A percentile compares a stretch with the other conserved stretches of the same genome.
Evolutionary conservation across 2,329 filamentous ascomycete species (phyloP).

Genomic region (Diaporthe citrichinensis): DNA sequence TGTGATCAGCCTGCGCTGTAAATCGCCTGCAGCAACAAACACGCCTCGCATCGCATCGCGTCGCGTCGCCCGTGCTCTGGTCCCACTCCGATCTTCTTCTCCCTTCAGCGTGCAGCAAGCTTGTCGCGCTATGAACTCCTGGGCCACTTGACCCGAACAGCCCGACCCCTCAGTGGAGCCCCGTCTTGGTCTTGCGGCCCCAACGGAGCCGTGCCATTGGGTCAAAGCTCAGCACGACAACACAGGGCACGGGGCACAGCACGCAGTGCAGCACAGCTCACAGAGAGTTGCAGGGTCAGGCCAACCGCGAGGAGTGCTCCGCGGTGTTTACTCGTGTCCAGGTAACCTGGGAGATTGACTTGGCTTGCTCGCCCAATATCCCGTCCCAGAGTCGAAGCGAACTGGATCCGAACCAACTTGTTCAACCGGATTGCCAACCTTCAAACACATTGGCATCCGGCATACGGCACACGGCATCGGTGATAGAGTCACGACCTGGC

Average conservation of each 20-base stretch:
- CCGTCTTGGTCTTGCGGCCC: neutral
- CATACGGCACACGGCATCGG: neutral
- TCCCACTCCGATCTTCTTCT: neutral
- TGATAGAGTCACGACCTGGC: neutral
- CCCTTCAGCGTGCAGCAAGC: conserved; percentile 26
- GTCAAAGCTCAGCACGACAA: conserved; percentile 33
- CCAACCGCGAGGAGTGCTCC: neutral
- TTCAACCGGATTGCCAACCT: conserved; percentile 9
- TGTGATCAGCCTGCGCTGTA: neutral
- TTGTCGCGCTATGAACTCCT: conserved; percentile 23
- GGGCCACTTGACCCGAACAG: conserved; percentile 31
- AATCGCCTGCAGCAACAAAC: conserved; percentile 6
- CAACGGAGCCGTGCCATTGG: conserved; percentile 23
- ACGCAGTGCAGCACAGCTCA: conserved; percentile 20
- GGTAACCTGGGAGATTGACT: conserved; percentile 25
- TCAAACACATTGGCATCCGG: neutral
- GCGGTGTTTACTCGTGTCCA: conserved; percentile 31
- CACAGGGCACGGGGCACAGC: neutral
- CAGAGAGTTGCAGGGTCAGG: conserved; percentile 16
- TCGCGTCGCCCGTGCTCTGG: conserved; percentile 12
- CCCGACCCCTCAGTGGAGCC: conserved; percentile 34
- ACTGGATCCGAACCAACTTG: neutral
- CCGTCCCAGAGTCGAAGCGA: conserved; percentile 26
- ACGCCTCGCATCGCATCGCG: conserved; percentile 1
- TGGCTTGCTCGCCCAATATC: neutral